Evolutionary conservation across 2,329 filamentous ascomycete genomes (phyloP).

Genomic region (Rugonectria rugulosa): DNA sequence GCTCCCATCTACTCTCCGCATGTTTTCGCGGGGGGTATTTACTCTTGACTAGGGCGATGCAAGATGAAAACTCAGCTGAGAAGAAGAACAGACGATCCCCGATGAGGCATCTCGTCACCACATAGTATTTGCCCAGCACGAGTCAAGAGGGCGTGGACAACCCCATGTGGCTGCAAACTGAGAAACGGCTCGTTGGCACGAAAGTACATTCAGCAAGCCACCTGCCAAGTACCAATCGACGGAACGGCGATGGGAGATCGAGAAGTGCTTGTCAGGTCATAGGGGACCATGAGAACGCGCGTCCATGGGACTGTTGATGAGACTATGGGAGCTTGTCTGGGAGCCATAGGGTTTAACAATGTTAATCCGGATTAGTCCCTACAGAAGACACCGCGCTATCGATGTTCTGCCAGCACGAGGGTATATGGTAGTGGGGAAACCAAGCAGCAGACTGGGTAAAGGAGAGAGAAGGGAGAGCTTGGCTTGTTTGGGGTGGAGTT

Average conservation of each 20-base stretch:
- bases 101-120: neutral
- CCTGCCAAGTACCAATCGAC: slow-evolving; percentile 10
- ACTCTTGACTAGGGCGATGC: neutral
- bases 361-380: slow-evolving; percentile 10
- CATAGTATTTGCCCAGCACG: neutral
- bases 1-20: neutral
- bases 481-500: neutral
- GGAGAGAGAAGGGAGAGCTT: no score
- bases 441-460: neutral
- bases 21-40: neutral
- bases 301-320: slow-evolving; percentile 4
- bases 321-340: slow-evolving; percentile 5
- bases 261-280: slow-evolving; percentile 14
- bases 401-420: slow-evolving; percentile 15
- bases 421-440: slow-evolving; percentile 2
- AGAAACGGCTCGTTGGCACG: neutral
- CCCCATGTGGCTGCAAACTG: neutral
- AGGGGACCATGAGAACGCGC: slow-evolving; percentile 9
- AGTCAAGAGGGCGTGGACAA: slow-evolving; percentile 7
- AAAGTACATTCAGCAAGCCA: slow-evolving; percentile 5
- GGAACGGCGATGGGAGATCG: slow-evolving; percentile 15
- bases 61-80: neutral
- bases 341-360: slow-evolving; percentile 15
- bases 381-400: slow-evolving; percentile 17
- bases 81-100: neutral